These are phyloP conservation scores for Neurospora sp. DNA, from an alignment of 495 filamentous ascomycete genomes.

Conservation along the genomic window DNA sequence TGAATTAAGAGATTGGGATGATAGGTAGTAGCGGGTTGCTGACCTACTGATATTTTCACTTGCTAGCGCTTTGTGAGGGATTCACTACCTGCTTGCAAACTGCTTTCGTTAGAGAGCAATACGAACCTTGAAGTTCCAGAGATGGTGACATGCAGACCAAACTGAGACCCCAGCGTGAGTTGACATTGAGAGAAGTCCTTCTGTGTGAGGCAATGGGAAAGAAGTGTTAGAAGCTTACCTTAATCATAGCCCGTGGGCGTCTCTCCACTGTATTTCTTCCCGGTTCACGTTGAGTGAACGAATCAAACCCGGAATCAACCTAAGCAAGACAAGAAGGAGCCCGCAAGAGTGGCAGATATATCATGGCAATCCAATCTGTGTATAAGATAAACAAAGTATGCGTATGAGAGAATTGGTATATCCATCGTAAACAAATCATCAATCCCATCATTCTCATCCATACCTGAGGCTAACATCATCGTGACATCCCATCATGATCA, in stretches of 20 bases:
- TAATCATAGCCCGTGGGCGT: not conserved
- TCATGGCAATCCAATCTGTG: not conserved
- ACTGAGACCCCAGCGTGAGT: not conserved
- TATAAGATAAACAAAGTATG: not conserved
- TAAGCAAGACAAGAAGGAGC: not conserved
- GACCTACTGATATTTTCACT: too few relatives aligned
- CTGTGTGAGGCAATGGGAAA: not conserved
- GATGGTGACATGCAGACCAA: not conserved
- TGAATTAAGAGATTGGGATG: too few relatives aligned
- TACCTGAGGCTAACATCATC: not conserved
- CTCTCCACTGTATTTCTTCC: not conserved
- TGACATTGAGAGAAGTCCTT: not conserved
- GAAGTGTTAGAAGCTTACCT: not conserved
- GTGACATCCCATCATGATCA: not conserved
- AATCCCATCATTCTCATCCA: not conserved
- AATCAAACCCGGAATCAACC: not conserved
- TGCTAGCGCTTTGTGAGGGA: too few relatives aligned
- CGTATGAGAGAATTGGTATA: not conserved
- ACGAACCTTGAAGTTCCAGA: too few relatives aligned
- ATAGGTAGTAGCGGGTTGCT: too few relatives aligned
- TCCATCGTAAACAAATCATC: not conserved
- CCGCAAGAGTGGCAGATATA: not conserved
- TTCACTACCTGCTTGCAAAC: too few relatives aligned
- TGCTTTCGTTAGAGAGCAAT: too few relatives aligned
- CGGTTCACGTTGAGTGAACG: not conserved